phyloP scores from a whole-genome alignment of 176 grass and related monocot genomes.

The Dendrocalamus sinicus region DNA sequence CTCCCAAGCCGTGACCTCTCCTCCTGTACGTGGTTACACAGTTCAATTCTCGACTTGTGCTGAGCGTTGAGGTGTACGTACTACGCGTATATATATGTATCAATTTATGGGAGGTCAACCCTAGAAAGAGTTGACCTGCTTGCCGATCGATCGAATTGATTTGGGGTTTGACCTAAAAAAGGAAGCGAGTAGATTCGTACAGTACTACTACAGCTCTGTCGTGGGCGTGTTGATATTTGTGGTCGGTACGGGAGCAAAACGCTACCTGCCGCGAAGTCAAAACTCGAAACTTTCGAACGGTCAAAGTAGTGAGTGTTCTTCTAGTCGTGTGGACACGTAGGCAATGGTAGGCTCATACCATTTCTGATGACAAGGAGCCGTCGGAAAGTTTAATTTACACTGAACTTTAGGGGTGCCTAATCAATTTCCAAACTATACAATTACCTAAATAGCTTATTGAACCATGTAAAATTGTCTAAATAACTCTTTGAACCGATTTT shows the following conservation, averaged over 20 bases:
- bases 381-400: too few species aligned
- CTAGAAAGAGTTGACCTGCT: conserved; percentile 22
- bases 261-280: not conserved
- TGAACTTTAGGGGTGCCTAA: too few species aligned
- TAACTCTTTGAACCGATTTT: too few species aligned
- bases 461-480: too few species aligned
- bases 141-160: not conserved
- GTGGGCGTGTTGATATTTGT: not conserved
- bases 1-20: not conserved
- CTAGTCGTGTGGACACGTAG: not conserved
- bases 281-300: not conserved
- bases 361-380: not conserved
- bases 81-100: conserved; percentile 25
- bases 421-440: too few species aligned
- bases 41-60: not conserved
- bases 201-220: not conserved
- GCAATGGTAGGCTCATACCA: not conserved
- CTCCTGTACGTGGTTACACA: not conserved
- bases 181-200: conserved; percentile 3
- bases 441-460: too few species aligned
- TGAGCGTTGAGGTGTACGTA: not conserved
- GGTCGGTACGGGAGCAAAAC: conserved; percentile 19
- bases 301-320: conserved; percentile 5
- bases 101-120: conserved; percentile 9
- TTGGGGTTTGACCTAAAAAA: conserved; percentile 35